Evolutionary conservation across 768 basidiomycete species (phyloP).

Genomic region (Leccinum disarticulatum): DNA sequence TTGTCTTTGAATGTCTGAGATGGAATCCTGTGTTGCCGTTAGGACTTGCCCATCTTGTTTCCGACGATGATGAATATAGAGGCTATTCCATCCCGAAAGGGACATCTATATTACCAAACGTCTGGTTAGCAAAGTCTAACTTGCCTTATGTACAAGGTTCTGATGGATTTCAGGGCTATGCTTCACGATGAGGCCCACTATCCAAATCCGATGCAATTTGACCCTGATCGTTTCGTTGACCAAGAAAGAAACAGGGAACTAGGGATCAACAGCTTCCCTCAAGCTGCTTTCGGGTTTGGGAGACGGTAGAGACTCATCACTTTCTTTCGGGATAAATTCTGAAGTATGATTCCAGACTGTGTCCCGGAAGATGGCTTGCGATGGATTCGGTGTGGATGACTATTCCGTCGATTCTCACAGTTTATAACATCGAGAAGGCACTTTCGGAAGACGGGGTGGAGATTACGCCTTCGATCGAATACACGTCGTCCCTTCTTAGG

Average conservation of each 20-base stretch:
- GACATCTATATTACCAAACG: constrained; percentile 45
- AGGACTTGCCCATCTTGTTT: constrained; percentile 20
- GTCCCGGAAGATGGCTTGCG: constrained; percentile 46
- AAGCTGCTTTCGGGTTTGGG: constrained; percentile 43
- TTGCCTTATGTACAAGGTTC: constrained; percentile 13
- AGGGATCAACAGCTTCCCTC: constrained; percentile 38
- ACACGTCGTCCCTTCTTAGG: constrained; percentile 38
- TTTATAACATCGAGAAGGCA: constrained; percentile 41
- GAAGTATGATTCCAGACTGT: constrained; percentile 32
- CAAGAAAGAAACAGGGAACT: constrained; percentile 23
- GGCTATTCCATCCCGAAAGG: constrained; percentile 47
- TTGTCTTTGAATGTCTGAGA: constrained; percentile 37
- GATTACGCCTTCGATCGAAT: constrained; percentile 37
- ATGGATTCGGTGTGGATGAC: constrained; percentile 45
- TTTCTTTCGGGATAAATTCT: not conserved
- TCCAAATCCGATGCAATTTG: constrained; percentile 41
- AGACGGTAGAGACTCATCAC: constrained; percentile 30
- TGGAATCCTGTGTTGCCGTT: constrained; percentile 43
- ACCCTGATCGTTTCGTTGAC: constrained; percentile 38
- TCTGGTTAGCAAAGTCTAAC: constrained; percentile 37
- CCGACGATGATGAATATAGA: constrained; percentile 45
- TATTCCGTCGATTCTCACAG: constrained; percentile 39
- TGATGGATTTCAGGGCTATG: constrained; percentile 36
- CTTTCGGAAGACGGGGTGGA: constrained; percentile 31
- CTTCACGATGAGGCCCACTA: constrained; percentile 40